Evolutionary conservation across 768 basidiomycete species (phyloP).

Genomic region (Collybiopsis confluens): DNA sequence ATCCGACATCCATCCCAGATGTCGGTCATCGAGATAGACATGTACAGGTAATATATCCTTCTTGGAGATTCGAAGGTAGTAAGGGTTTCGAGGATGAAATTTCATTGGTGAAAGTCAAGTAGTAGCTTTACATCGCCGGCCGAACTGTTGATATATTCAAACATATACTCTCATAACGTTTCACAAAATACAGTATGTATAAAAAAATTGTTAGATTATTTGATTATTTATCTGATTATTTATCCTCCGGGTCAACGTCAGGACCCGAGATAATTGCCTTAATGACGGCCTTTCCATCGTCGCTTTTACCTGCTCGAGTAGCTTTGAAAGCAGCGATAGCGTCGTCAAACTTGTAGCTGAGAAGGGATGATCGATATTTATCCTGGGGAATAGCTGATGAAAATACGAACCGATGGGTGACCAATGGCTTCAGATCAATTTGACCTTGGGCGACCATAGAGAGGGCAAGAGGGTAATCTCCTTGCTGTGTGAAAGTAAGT

Average conservation of each 20-base stretch:
- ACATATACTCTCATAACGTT: no score
- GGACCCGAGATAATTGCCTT: conserved; percentile 89
- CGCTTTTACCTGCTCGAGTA: conserved; percentile 74
- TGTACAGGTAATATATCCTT: conserved; percentile 75
- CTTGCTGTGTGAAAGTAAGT: conserved; percentile 44
- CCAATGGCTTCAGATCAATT: conserved; percentile 82
- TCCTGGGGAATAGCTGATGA: background rate
- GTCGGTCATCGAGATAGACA: conserved; percentile 31
- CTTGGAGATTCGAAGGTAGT: conserved; percentile 78
- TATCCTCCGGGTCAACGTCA: conserved; percentile 43
- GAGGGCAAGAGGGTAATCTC: conserved; percentile 83
- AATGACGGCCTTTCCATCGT: conserved; percentile 84
- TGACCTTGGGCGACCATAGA: conserved; percentile 77
- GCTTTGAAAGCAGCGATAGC: conserved; percentile 79
- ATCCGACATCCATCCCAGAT: conserved; percentile 82
- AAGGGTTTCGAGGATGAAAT: conserved; percentile 71
- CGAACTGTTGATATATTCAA: no score
- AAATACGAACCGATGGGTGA: conserved; percentile 71
- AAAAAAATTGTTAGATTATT: no score
- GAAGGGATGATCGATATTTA: conserved; percentile 1
- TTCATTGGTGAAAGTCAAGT: no score
- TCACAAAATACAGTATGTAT: no score
- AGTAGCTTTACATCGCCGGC: no score
- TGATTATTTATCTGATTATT: no score
- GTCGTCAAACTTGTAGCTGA: conserved; percentile 70